phyloP scores from a whole-genome alignment of 2,329 filamentous ascomycete genomes.

The Ustulina deusta region DNA sequence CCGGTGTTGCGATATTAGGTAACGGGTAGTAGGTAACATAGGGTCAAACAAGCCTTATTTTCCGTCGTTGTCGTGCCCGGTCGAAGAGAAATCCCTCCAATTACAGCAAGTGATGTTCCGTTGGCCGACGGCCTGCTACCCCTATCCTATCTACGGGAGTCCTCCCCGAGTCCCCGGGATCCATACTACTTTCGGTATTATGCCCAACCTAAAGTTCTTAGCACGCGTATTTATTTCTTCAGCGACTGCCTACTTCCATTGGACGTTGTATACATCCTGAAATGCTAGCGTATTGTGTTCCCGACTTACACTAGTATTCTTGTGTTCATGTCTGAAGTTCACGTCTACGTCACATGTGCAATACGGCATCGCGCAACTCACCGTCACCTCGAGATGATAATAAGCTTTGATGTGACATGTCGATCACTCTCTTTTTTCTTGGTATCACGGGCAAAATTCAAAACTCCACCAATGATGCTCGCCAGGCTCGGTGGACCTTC shows the following conservation, averaged over 20 bases:
- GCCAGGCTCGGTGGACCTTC: conserved; percentile 7
- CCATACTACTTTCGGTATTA: not conserved
- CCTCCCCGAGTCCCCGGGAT: not conserved
- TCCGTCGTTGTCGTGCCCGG: conserved; percentile 14
- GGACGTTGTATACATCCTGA: not conserved
- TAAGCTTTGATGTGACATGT: too few species aligned
- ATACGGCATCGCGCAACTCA: not conserved
- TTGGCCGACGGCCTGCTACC: not conserved
- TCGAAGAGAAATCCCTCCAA: conserved; percentile 28
- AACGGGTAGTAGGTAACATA: not conserved
- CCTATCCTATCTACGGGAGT: not conserved
- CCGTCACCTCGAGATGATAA: not conserved
- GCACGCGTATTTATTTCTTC: not conserved
- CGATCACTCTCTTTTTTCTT: not conserved
- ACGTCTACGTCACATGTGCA: too few species aligned
- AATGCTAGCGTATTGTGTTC: too few species aligned
- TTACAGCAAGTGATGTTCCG: conserved; percentile 7
- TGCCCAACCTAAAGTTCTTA: not conserved
- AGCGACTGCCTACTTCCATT: not conserved
- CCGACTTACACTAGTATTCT: too few species aligned
- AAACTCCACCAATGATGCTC: conserved; percentile 28
- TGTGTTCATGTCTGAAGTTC: not conserved
- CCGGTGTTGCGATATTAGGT: not conserved
- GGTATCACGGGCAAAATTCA: not conserved
- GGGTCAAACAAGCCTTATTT: not conserved